Evolutionary conservation across 768 basidiomycete genomes (phyloP).

Genomic region (Tricholoma flavovirens): DNA sequence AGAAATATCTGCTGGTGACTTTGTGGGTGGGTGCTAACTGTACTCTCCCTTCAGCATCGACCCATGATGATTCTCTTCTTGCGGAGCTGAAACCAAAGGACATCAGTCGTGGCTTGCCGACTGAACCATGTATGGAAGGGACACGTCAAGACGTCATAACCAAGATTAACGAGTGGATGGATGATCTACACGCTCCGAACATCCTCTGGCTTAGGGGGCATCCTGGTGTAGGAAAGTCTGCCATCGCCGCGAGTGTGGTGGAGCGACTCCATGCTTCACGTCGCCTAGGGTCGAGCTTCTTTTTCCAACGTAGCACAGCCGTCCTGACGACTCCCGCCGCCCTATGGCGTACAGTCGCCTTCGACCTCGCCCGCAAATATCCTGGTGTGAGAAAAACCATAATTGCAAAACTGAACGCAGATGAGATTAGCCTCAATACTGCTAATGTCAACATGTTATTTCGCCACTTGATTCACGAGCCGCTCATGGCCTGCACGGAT

Average conservation of each 20-base stretch:
- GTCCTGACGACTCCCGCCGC: constrained; percentile 6
- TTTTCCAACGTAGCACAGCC: constrained; percentile 12
- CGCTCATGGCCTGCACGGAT: constrained; percentile 8
- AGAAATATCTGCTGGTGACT: background rate
- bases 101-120: background rate
- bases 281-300: constrained; percentile 12
- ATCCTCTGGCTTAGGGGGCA: constrained; percentile 18
- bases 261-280: background rate
- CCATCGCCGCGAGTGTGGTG: constrained; percentile 13
- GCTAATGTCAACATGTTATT: constrained; percentile 13
- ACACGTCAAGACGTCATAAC: constrained; percentile 6
- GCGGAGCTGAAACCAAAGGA: constrained; percentile 10
- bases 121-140: constrained; percentile 10
- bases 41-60: background rate
- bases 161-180: constrained; percentile 1
- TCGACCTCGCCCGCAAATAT: constrained; percentile 15
- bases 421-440: constrained; percentile 10
- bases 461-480: constrained; percentile 14
- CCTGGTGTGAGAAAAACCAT: constrained; percentile 9
- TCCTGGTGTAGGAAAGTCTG: constrained; percentile 21
- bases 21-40: background rate
- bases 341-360: constrained; percentile 16
- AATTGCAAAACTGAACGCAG: constrained; percentile 11
- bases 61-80: constrained; percentile 12
- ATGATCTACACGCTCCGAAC: constrained; percentile 12